These are phyloP conservation scores for Vanrija sp. DNA, from an alignment of 1,284 basidiomycete genomes.

Conservation along the genomic window DNA sequence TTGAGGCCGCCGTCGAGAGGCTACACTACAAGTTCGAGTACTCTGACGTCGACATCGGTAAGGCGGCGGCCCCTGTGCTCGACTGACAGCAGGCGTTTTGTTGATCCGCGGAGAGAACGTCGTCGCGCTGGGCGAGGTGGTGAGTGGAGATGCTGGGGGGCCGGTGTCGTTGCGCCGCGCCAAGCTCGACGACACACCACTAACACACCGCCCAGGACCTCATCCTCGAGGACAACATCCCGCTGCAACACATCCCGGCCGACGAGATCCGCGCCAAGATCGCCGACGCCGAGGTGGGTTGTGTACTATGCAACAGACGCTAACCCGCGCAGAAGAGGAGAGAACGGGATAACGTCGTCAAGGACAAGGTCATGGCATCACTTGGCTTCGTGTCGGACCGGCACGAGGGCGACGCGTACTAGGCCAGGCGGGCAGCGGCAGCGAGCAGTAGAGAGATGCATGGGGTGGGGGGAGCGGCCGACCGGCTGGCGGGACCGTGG, in stretches of 20 bases:
- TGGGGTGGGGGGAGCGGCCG: not conserved
- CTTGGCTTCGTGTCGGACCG: constrained; percentile 48
- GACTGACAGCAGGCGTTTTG: constrained; percentile 63
- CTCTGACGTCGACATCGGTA: constrained; percentile 44
- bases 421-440: not conserved
- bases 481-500: too few species aligned
- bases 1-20: constrained; percentile 71
- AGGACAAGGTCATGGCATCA: constrained; percentile 39
- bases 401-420: constrained; percentile 50
- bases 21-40: constrained; percentile 44
- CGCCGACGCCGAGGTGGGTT: constrained; percentile 57
- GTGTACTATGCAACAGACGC: not conserved
- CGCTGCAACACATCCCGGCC: constrained; percentile 70
- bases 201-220: constrained; percentile 63
- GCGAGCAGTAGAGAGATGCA: not conserved
- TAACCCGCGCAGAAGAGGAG: constrained; percentile 33
- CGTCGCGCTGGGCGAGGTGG: constrained; percentile 93
- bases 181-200: too few species aligned
- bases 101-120: constrained; percentile 98
- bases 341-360: constrained; percentile 39
- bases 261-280: constrained; percentile 65
- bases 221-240: constrained; percentile 84
- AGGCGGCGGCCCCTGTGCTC: not conserved
- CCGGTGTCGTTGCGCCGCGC: not conserved
- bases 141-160: constrained; percentile 53